Evolutionary conservation across 2,329 filamentous ascomycete genomes (phyloP).

Genomic region (Ilyonectria robusta): DNA sequence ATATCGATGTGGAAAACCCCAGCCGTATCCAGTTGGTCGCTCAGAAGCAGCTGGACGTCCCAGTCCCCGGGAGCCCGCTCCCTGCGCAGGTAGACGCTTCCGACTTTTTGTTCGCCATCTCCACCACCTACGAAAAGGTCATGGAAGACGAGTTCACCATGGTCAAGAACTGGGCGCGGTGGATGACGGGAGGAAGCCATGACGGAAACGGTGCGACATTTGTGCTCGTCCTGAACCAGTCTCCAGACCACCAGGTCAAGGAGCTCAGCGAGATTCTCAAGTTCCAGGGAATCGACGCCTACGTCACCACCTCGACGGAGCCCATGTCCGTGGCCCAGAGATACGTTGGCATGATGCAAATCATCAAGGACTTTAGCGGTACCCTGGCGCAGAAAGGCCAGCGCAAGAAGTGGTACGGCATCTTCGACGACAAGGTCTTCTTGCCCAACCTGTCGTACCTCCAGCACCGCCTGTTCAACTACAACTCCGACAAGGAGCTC

Average conservation of each 20-base stretch:
- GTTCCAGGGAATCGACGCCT: conserved; percentile 57
- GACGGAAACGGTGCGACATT: conserved; percentile 60
- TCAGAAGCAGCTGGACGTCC: conserved; percentile 51
- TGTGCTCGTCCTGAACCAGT: conserved; percentile 59
- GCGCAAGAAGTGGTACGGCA: conserved; percentile 58
- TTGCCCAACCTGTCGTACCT: conserved; percentile 59
- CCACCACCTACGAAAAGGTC: conserved; percentile 59
- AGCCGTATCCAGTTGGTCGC: conserved; percentile 47
- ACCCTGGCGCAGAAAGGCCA: conserved; percentile 54
- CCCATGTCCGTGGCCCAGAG: conserved; percentile 51
- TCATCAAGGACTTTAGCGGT: conserved; percentile 52
- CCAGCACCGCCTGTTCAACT: conserved; percentile 54
- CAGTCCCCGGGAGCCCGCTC: conserved; percentile 49
- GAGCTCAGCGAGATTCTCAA: conserved; percentile 51
- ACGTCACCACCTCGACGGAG: conserved; percentile 51
- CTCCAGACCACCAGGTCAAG: conserved; percentile 51
- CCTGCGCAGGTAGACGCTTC: conserved; percentile 57
- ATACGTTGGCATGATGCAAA: conserved; percentile 57
- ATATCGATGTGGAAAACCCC: conserved; percentile 47
- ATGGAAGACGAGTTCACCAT: conserved; percentile 56
- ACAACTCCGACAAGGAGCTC: conserved; percentile 51
- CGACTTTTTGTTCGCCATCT: conserved; percentile 59
- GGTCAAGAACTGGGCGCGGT: conserved; percentile 60
- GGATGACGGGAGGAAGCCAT: conserved; percentile 59
- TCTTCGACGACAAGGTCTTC: conserved; percentile 64